Evolutionary conservation across 345 rosid species (phyloP), one percentile per base, ranked within the genome.

Genomic region (Leavenworthia alabamica): DNA sequence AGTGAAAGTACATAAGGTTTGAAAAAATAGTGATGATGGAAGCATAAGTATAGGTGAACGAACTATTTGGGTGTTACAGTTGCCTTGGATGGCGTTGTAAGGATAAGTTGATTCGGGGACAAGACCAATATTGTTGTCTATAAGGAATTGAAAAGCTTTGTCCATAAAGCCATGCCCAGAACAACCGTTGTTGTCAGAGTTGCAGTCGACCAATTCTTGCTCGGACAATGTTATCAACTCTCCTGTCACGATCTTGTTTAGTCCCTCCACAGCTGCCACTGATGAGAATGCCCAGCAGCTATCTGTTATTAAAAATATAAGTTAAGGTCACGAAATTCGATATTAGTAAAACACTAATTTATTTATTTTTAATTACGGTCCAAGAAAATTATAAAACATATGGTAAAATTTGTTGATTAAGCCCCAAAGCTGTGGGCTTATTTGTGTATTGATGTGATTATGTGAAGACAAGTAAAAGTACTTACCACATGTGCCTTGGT

Each of bases 401-500:
- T n/a, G n/a, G n/a, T n/a, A n/a, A n/a, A n/a, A n/a, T n/a, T n/a
- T n/a, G n/a, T n/a, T n/a, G n/a, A n/a, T n/a, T n/a, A n/a, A n/a
- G n/a, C n/a, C n/a, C n/a, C n/a, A n/a, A n/a, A n/a, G n/a, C n/a
- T n/a, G 29, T 50, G 29, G 10, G 32, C 28, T 17, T 42, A 31
- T 51, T n/a, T 31, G 33, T 1, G 48, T 42, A 31, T 31, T 14
- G 7, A 40, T 16, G 26, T 26, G 42, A 20, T 20, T 8, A 41
- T 7, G n/a, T n/a, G n/a, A n/a, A n/a, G n/a, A n/a, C n/a, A 16
- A 43, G 24, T 23, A 42, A 40, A 56, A 32, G 5, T 28, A 78
- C 94, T 76, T 24, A 88, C 92, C 83, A 19, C 96, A 86, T 31
- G 48, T 41, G 33, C 86, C 90, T 72, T 91, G 95, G 64, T 91